Evolutionary conservation across 305 asterid genomes (phyloP).

Genomic region (Plantago coronopus): DNA sequence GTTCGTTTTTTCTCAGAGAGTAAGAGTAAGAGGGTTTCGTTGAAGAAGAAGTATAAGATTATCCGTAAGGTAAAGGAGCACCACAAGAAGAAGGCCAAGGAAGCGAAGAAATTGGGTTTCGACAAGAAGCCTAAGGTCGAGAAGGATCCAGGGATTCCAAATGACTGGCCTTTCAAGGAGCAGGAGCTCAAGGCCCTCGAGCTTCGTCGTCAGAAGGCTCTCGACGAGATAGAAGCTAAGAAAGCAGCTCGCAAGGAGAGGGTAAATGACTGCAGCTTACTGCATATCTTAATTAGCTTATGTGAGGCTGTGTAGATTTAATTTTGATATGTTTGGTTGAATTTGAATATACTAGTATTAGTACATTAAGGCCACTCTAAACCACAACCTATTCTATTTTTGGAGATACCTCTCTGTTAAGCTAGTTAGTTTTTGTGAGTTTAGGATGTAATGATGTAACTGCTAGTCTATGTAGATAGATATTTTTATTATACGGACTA

Average conservation of each 20-base stretch:
- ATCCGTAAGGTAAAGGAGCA: slow-evolving; percentile 84
- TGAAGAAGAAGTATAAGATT: slow-evolving; percentile 82
- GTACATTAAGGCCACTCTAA: no score
- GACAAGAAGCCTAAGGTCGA: slow-evolving; percentile 58
- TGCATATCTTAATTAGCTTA: no score
- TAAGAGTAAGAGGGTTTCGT: slow-evolving; percentile 83
- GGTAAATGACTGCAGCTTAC: slow-evolving; percentile 30
- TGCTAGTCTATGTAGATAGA: no score
- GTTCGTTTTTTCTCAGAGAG: slow-evolving; percentile 49
- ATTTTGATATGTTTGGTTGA: no score
- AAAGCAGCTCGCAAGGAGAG: slow-evolving; percentile 88
- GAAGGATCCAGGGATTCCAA: slow-evolving; percentile 92
- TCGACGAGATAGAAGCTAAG: slow-evolving; percentile 75
- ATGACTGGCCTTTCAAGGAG: slow-evolving; percentile 94
- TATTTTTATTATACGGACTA: no score
- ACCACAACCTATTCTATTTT: no score
- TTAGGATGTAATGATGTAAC: no score
- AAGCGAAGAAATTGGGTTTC: slow-evolving; percentile 65
- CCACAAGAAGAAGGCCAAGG: slow-evolving; percentile 83
- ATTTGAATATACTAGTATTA: no score
- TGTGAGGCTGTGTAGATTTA: no score
- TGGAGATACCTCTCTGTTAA: no score
- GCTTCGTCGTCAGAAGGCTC: slow-evolving; percentile 63
- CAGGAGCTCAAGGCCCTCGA: slow-evolving; percentile 93
- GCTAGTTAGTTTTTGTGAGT: no score